phyloP scores from a whole-genome alignment of 1,284 basidiomycete species.

The Phlebopus sp. region DNA sequence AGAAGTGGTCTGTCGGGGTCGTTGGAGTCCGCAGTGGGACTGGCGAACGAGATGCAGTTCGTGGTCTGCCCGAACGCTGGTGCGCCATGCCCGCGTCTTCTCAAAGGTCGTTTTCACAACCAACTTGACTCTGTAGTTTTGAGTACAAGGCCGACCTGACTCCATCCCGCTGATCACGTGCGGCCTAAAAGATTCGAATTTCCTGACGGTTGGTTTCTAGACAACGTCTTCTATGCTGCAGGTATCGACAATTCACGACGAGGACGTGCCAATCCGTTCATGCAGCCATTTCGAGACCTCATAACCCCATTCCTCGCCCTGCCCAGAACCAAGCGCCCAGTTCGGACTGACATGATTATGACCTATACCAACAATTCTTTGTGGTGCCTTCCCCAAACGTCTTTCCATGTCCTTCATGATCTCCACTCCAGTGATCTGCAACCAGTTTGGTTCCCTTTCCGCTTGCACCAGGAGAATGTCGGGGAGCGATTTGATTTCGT shows the following conservation, averaged over 20 bases:
- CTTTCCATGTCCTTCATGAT: constrained; percentile 38
- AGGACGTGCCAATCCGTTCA: constrained; percentile 9
- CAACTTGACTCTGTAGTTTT: background rate
- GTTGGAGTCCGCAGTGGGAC: constrained; percentile 24
- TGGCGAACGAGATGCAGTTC: constrained; percentile 31
- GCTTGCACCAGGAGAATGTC: constrained; percentile 45
- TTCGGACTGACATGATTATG: constrained; percentile 65
- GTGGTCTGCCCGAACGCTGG: constrained; percentile 12
- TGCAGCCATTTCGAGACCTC: constrained; percentile 49
- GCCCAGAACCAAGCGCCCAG: constrained; percentile 47
- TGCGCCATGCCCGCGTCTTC: constrained; percentile 17
- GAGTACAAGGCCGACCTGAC: too few relatives aligned
- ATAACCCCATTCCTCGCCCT: constrained; percentile 61
- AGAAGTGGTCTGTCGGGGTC: constrained; percentile 35
- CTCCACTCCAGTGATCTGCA: constrained; percentile 33
- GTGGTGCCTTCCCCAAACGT: constrained; percentile 28
- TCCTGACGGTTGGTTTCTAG: background rate
- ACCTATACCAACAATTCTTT: constrained; percentile 41
- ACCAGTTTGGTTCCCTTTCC: constrained; percentile 49
- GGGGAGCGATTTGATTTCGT: constrained; percentile 40
- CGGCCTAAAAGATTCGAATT: too few relatives aligned
- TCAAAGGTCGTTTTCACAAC: background rate
- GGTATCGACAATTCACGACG: too few relatives aligned
- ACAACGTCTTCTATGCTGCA: background rate
- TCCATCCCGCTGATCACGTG: background rate